A percentile compares a stretch with the other conserved stretches of the same genome.
phyloP scores from a whole-genome alignment of 305 asterid species.

The Plantago lanceolata region DNA sequence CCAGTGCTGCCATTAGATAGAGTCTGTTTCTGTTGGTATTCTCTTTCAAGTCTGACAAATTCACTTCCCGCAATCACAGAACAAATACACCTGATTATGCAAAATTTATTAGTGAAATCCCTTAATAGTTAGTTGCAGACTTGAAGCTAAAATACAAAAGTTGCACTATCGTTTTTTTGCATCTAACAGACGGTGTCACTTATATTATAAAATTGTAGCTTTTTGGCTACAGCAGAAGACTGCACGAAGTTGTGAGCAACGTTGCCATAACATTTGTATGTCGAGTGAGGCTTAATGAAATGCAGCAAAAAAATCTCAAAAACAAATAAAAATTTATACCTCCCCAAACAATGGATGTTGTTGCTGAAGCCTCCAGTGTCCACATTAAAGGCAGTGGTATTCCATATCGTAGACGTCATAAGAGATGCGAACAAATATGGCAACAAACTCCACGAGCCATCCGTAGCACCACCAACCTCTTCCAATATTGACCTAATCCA shows the following conservation, averaged over 20 bases:
- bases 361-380: constrained; percentile 96
- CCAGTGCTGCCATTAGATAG: constrained; percentile 70
- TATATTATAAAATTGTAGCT: neutral
- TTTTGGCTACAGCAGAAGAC: neutral
- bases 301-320: neutral
- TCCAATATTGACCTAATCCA: constrained; percentile 83
- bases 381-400: constrained; percentile 77
- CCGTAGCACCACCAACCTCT: constrained; percentile 91
- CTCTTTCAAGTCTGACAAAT: constrained; percentile 81
- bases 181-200: neutral
- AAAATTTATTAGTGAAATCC: constrained; percentile 15
- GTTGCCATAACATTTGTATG: neutral
- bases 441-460: constrained; percentile 91
- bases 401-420: constrained; percentile 86
- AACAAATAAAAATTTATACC: constrained; percentile 32
- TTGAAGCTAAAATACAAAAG: constrained; percentile 1
- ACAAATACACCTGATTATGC: constrained; percentile 69
- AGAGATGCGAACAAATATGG: constrained; percentile 88
- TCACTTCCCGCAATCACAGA: constrained; percentile 93
- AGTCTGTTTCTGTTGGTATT: constrained; percentile 61
- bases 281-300: neutral
- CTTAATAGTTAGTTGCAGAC: too few species aligned
- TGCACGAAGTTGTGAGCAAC: neutral
- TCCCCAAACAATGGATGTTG: constrained; percentile 89
- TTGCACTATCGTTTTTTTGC: neutral